These are phyloP conservation scores for Colletotrichum magnum DNA, from an alignment of 2,329 filamentous ascomycete species.

Conservation along the genomic window DNA sequence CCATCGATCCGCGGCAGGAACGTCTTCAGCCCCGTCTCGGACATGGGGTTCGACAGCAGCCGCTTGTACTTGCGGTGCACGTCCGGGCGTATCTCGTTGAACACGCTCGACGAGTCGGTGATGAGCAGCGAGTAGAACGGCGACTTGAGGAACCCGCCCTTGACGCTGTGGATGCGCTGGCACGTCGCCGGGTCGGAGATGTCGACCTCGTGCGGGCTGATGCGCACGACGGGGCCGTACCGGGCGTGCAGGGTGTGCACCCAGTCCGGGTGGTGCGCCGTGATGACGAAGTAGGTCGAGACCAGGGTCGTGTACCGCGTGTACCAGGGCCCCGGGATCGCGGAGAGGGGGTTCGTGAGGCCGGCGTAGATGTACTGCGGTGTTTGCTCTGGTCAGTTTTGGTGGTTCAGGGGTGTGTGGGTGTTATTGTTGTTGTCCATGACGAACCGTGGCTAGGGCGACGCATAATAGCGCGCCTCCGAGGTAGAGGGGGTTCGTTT, in stretches of 20 bases:
- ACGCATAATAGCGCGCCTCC: conserved; percentile 17
- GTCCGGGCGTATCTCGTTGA: conserved; percentile 25
- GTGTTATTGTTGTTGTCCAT: not conserved
- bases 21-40: conserved; percentile 52
- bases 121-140: conserved; percentile 32
- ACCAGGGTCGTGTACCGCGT: conserved; percentile 27
- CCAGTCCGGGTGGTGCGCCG: conserved; percentile 19
- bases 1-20: conserved; percentile 56
- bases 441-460: conserved; percentile 16
- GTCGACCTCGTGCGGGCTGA: conserved; percentile 32
- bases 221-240: conserved; percentile 36
- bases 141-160: conserved; percentile 24
- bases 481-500: conserved; percentile 16
- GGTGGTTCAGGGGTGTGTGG: not conserved
- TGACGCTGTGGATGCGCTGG: conserved; percentile 48
- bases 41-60: conserved; percentile 58
- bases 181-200: conserved; percentile 43
- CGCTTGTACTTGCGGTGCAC: conserved; percentile 53
- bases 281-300: conserved; percentile 16
- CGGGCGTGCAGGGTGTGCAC: conserved; percentile 29
- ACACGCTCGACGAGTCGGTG: conserved; percentile 36
- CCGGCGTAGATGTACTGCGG: conserved; percentile 23
- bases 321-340: conserved; percentile 33
- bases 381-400: not conserved
- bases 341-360: conserved; percentile 24